Base-by-base conservation (phyloP, 495 filamentous ascomycete species). In the Aspergillus taichungensis region DNA sequence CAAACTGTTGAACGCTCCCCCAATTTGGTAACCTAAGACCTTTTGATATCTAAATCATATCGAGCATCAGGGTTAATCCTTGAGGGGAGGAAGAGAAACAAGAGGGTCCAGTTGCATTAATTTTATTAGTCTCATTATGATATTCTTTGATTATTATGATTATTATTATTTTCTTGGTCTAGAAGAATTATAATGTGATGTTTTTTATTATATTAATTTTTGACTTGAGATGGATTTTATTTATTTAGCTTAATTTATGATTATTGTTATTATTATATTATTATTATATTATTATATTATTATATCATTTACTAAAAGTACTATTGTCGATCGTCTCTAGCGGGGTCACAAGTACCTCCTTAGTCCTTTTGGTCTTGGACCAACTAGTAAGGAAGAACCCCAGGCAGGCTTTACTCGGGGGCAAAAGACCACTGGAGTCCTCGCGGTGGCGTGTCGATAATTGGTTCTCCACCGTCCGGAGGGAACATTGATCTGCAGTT, bases 21-120 rank as follows among this genome's bases (percentile, higher is more conserved):
- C 48, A 34, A 50, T 52, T 51, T 45, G 47, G 49, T 34, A 43
- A 37, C 24, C 30, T 8, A 4, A 34, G 34, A 37, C 37, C 28
- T 32, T 37, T 33, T 42, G 34, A 37, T 28, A 41, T 40, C 37
- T 4, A 24, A 24, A 24, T 24, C 2, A 24, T 24, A 24, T 24
- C 55, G 53, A 46, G 33, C 31, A 51, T 40, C 57, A 61, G 59
- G 66, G 62, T 62, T 68, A 47, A 69, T 67, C 64, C 65, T 51
- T 57, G 63, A 52, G 41, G 31, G 47, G 47, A 53, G 56, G 35
- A 52, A 24, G 18, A 24, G 18, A 24, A 24, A 24, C 18, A 24
- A 24, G 18, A 24, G 18, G 18, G 18, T 24, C 18, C 18, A 24
- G 1, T 24, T 24, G 18, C 18, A 24, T 1, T 24, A 24, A 4